Percentiles rank a stretch among this genome's conserved stretches.
Conservation (phyloP, 805 yeast species). For the Helenozyma rhizophorensis region DNA sequence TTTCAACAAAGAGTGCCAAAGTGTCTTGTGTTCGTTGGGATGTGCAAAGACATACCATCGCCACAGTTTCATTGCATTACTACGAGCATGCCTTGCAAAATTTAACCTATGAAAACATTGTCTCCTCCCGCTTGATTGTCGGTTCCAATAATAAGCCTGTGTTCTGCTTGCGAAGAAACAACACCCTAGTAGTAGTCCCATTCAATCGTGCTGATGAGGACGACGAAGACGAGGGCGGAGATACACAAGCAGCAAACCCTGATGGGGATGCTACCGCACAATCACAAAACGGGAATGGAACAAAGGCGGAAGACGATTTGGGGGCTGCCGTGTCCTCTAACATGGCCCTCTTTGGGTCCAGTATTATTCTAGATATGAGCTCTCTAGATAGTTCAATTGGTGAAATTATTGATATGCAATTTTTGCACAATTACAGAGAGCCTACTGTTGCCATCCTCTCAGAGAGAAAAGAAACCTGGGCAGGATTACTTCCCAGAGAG, state of each 20-base stretch:
- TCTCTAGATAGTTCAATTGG: conserved; percentile 54
- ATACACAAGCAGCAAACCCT: conserved; percentile 7
- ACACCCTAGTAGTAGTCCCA: conserved; percentile 69
- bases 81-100: conserved; percentile 68
- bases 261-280: conserved; percentile 11
- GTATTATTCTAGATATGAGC: conserved; percentile 56
- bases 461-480: conserved; percentile 61
- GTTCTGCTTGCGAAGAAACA: conserved; percentile 58
- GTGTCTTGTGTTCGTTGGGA: conserved; percentile 76
- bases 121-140: conserved; percentile 43
- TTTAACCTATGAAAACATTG: conserved; percentile 40
- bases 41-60: conserved; percentile 43
- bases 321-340: conserved; percentile 1
- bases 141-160: conserved; percentile 58
- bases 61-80: conserved; percentile 77
- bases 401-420: conserved; percentile 67
- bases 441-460: conserved; percentile 76
- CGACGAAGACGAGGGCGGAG: conserved; percentile 31
- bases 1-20: conserved; percentile 74
- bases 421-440: conserved; percentile 68
- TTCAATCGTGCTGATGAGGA: conserved; percentile 42
- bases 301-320: conserved; percentile 2
- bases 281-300: conserved; percentile 1
- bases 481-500: conserved; percentile 59
- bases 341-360: conserved; percentile 39